Base-by-base conservation (phyloP, 176 grass and related monocot genomes). In the Phoenix roebelenii region DNA sequence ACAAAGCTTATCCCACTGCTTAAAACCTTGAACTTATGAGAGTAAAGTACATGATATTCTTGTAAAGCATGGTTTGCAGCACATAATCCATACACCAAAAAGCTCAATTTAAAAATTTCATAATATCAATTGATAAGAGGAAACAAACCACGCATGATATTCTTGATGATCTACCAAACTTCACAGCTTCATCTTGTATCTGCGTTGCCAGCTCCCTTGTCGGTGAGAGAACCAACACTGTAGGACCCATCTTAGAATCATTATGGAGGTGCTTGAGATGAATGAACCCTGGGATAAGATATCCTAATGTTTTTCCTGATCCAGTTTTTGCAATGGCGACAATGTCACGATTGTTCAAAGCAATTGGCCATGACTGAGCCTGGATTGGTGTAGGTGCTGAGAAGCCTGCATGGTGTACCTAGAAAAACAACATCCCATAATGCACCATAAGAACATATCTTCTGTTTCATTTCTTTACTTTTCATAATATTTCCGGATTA, bases 311-410 rank as follows among this genome's bases (percentile, higher is more conserved):
- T 85, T 96, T 96, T 35, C 91, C 86, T 61, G 91, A 96, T 60
- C 91, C 91, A 20, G 91, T 96, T 57, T 96, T 96, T 1, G 86
- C 91, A 51, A 96, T 72, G 23, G 91, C 91, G 25, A 96, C 84
- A 74, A 96, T 82, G 66, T 96, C 91, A 60, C 76, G 61, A 19
- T 80, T 70, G 32, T 82, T 77, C 24, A 96, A 59, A 76, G 87
- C 84, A 76, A 90, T 87, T 53, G 91, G 91, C 91, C 91, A 96
- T 49, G 91, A 90, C 15, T 96, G 91, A 59, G 91, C 91, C 67
- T 96, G 91, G 22, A 96, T 96, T 71, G 91, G 75, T 50, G 86
- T 87, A 15, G 91, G 91, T 49, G 60, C 56, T 18, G 72, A 68
- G 49, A 96, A 96, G 19, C 91, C 91, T 12, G 83, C 91, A 72